These are phyloP conservation scores for Aegilops umbellulata DNA, from an alignment of 176 grass and related monocot species.

Conservation along the genomic window DNA sequence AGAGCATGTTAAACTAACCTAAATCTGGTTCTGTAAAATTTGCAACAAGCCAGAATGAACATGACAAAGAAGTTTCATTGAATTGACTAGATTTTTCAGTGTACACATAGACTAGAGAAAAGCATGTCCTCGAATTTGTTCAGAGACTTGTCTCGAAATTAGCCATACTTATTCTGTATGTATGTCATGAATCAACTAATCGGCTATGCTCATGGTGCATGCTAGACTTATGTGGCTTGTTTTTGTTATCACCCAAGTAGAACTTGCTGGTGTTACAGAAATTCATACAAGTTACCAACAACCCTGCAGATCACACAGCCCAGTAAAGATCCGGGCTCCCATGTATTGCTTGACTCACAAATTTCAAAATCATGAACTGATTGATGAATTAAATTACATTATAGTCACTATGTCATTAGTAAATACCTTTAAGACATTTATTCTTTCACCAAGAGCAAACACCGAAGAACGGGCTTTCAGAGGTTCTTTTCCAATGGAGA, in stretches of 20 bases:
- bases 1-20: not conserved
- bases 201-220: not conserved
- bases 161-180: not conserved
- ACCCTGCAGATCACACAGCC: not conserved
- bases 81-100: not conserved
- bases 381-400: not conserved
- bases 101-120: constrained; percentile 1
- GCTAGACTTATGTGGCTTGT: not conserved
- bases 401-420: not conserved
- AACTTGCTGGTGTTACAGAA: not conserved
- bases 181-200: constrained; percentile 8
- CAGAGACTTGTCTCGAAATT: not conserved
- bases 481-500: constrained; percentile 92
- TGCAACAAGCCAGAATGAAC: not conserved
- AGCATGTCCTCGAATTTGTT: not conserved
- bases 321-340: not conserved
- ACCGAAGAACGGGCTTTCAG: constrained; percentile 91
- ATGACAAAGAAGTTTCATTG: not conserved
- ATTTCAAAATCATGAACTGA: not conserved
- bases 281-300: not conserved
- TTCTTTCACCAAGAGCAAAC: constrained; percentile 96
- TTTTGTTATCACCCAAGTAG: constrained; percentile 11
- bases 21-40: not conserved
- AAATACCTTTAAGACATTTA: constrained; percentile 89
- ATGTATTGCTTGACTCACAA: not conserved